phyloP scores from a whole-genome alignment of 345 rosid genomes.

The Rhizophora mangle region DNA sequence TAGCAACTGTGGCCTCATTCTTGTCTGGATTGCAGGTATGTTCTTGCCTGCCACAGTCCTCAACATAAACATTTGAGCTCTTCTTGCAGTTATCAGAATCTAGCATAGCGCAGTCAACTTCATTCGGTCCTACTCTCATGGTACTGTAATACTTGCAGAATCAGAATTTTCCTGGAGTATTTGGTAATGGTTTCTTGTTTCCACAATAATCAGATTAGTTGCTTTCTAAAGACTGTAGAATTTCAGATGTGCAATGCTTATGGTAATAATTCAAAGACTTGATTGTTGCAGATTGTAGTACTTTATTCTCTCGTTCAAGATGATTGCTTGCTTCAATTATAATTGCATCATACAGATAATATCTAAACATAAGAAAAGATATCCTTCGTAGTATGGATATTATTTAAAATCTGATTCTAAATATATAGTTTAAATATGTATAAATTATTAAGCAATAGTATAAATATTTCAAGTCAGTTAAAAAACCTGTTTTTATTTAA shows the following conservation, averaged over 20 bases:
- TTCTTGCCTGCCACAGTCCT: background rate
- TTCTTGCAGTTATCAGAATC: conserved; percentile 1
- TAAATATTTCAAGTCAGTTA: no score
- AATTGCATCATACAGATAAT: no score
- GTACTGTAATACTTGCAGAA: background rate
- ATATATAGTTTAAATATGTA: no score
- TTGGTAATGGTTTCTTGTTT: background rate
- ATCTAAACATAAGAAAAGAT: no score
- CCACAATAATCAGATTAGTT: no score
- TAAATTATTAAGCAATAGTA: no score
- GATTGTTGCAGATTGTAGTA: no score
- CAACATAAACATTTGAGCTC: background rate
- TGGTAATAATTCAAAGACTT: background rate
- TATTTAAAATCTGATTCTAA: no score
- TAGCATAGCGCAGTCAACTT: background rate
- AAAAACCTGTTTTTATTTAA: no score
- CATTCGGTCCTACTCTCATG: background rate
- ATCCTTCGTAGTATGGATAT: no score
- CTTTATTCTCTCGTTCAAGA: no score
- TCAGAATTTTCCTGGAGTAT: background rate
- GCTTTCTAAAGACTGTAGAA: background rate
- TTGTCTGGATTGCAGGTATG: conserved; percentile 6
- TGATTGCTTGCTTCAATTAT: no score
- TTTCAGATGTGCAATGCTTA: background rate
- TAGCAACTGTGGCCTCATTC: background rate